Conservation (phyloP, 495 filamentous ascomycete genomes). For the Glutinoglossum americanum region DNA sequence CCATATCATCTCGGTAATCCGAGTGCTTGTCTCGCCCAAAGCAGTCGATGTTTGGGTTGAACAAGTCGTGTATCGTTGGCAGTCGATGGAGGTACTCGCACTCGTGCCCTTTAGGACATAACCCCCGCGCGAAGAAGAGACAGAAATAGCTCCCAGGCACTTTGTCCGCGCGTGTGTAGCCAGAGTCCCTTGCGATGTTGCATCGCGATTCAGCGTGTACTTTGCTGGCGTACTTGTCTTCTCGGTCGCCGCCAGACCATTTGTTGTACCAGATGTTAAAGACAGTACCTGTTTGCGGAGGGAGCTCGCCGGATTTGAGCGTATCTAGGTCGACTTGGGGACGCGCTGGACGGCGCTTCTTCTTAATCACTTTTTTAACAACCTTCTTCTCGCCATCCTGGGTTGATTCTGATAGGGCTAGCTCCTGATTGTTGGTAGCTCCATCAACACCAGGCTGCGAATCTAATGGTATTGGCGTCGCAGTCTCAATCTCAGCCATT, state of each 20-base stretch:
- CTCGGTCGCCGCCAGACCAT: slow-evolving; percentile 83
- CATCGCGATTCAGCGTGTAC: slow-evolving; percentile 54
- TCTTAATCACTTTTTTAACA: slow-evolving; percentile 34
- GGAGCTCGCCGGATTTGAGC: slow-evolving; percentile 54
- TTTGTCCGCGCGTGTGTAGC: slow-evolving; percentile 77
- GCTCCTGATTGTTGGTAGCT: not conserved
- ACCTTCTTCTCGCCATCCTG: slow-evolving; percentile 32
- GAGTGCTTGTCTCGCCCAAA: slow-evolving; percentile 77
- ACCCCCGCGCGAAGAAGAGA: slow-evolving; percentile 66
- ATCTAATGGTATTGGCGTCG: not conserved
- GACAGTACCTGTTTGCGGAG: slow-evolving; percentile 74
- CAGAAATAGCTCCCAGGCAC: slow-evolving; percentile 72
- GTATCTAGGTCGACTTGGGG: slow-evolving; percentile 64
- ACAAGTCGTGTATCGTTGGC: slow-evolving; percentile 63
- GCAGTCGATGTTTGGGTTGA: slow-evolving; percentile 75
- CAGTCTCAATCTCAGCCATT: not conserved
- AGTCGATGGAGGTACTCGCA: slow-evolving; percentile 90
- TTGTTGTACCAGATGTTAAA: slow-evolving; percentile 97
- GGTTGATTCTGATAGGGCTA: slow-evolving; percentile 18
- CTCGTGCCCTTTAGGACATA: slow-evolving; percentile 70
- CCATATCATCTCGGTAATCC: slow-evolving; percentile 92
- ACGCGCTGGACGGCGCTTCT: slow-evolving; percentile 43
- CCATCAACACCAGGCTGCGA: not conserved
- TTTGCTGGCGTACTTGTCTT: slow-evolving; percentile 71
- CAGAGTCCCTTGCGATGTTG: slow-evolving; percentile 58